phyloP scores from a whole-genome alignment of 2,329 filamentous ascomycete genomes.

The Orbilia brochopaga region DNA sequence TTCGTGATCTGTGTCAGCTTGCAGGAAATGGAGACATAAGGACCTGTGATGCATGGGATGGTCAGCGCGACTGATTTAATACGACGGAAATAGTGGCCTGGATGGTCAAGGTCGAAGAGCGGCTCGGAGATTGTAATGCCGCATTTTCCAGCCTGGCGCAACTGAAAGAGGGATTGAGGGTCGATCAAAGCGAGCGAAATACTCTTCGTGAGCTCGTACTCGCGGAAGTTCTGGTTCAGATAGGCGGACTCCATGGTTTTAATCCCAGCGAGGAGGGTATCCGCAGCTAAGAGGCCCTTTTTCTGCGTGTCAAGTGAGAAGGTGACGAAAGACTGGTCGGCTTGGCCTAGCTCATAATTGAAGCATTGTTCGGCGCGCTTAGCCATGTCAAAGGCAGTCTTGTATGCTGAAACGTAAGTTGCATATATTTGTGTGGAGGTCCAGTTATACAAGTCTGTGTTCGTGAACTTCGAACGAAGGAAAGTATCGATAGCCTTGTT shows the following conservation, averaged over 20 bases:
- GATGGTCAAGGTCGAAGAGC: conserved; percentile 15
- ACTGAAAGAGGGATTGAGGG: conserved; percentile 8
- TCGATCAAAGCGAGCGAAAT: conserved; percentile 12
- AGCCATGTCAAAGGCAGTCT: conserved; percentile 18
- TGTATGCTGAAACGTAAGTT: conserved; percentile 17
- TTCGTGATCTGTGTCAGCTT: conserved; percentile 13
- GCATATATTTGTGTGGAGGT: conserved; percentile 2
- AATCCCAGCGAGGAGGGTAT: conserved; percentile 1
- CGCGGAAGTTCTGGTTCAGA: conserved; percentile 2
- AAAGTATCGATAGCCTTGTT: conserved; percentile 12
- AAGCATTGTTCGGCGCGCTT: conserved; percentile 24
- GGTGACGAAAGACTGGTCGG: conserved; percentile 5
- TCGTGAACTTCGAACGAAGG: conserved; percentile 26
- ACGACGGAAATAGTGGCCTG: conserved; percentile 18
- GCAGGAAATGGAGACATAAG: conserved; percentile 10
- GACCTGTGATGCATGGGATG: conserved; percentile 15
- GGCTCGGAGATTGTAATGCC: conserved; percentile 5
- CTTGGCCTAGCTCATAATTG: conserved; percentile 15
- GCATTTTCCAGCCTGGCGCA: conserved; percentile 10
- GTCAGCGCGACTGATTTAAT: conserved; percentile 10
- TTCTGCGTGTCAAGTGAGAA: conserved; percentile 7
- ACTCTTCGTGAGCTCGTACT: conserved; percentile 12
- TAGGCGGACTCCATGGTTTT: conserved; percentile 13
- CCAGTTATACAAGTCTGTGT: conserved; percentile 30
- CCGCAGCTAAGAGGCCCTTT: conserved; percentile 11